These are phyloP conservation scores for Leonotis leonurus DNA, from an alignment of 257 asterid species.

Conservation along the genomic window DNA sequence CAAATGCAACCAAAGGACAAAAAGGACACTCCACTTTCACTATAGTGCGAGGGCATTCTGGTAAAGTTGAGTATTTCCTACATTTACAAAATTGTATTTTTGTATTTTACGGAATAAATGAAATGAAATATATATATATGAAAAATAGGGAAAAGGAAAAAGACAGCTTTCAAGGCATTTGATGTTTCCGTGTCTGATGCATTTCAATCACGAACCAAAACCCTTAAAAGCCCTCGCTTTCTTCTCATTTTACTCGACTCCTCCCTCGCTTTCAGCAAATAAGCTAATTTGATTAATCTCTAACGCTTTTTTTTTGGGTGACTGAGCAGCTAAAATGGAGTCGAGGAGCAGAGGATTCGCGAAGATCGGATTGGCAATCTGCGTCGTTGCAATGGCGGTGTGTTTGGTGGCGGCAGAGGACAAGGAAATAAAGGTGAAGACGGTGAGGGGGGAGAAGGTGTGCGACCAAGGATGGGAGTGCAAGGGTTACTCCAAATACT, in stretches of 20 bases:
- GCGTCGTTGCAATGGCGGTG: conserved; percentile 28
- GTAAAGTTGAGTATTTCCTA: not conserved
- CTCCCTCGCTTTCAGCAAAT: not conserved
- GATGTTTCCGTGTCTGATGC: not conserved
- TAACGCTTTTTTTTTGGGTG: not conserved
- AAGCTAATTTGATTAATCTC: not conserved
- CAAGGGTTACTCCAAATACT: conserved; percentile 33
- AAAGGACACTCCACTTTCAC: no score
- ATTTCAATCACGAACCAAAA: not conserved
- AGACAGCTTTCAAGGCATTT: conserved; percentile 14
- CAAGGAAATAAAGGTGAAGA: conserved; percentile 45
- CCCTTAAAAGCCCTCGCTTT: not conserved
- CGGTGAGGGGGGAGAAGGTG: conserved; percentile 48
- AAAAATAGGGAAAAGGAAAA: not conserved
- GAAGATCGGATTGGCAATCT: conserved; percentile 13
- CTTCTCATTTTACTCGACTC: not conserved
- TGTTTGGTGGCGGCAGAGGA: conserved; percentile 24
- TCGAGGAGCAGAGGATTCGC: conserved; percentile 14
- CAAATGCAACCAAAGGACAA: no score
- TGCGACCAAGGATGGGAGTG: conserved; percentile 93
- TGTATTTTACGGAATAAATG: not conserved
- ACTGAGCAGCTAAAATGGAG: conserved; percentile 17
- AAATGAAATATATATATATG: no score
- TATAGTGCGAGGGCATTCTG: not conserved
- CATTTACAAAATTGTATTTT: not conserved